Evolutionary conservation across 2,329 filamentous ascomycete genomes (phyloP), one percentile per base, ranked within the genome.

Genomic region (Diplodia seriata): DNA sequence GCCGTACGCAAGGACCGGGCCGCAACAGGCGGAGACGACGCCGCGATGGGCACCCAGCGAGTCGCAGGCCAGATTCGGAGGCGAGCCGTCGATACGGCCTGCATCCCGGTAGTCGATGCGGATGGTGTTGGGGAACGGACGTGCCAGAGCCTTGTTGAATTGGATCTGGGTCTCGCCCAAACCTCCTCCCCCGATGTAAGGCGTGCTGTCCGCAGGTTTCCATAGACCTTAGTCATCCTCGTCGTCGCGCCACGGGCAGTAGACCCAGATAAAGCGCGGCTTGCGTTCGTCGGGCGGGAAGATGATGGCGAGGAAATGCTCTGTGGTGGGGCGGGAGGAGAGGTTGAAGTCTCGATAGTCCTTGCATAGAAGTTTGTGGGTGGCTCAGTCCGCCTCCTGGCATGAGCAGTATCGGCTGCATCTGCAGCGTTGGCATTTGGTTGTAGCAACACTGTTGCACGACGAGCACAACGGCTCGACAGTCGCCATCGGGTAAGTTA

Each of bases 361-460:
- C 36, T 15, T 40, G 12, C 36, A 40, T 14, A 40, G 12, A 14
- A 40, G 11, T 7, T 40, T 40, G 36, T 70, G 69, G 3, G 38
- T 55, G 14, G 64, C 36, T 64, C 64, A 66, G 29, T 70, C 65
- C 23, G 11, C 29, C 9, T 66, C 53, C 43, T 69, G 65, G 38
- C 68, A 70, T 1, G 64, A 59, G 61, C 69, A 70, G 65, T 69
- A 70, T 12, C 23, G 31, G 38, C 53, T 59, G 33, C 31, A 47
- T 15, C 36, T 23, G 51, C 69, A 70, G 26, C 59, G 31, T 3
- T 1, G 12, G 36, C 12, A 40, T 40, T 40, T 15, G 11, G 12
- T 40, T 12, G 36, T 40, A 4, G 36, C 36, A 40, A 15, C 15
- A 4, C 5, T 40, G 36, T 15, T 40, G 12, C 36, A 40, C 3